These are phyloP conservation scores for Mycosphaerelloides madeirae DNA, from an alignment of 2,329 filamentous ascomycete genomes.

Conservation along the genomic window DNA sequence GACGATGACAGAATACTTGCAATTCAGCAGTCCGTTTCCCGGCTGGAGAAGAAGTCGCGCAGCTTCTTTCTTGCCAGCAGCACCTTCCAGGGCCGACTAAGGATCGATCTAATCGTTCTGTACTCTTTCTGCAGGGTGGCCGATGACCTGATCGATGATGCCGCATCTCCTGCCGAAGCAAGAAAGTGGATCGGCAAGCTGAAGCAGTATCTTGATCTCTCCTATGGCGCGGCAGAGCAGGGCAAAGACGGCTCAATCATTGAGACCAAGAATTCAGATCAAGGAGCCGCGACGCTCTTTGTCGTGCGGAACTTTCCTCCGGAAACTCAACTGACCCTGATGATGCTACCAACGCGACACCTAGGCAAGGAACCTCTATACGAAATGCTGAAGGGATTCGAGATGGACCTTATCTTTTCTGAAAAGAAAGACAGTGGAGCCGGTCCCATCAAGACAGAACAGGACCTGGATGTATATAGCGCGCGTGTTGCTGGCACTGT, in stretches of 20 bases:
- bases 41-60: conserved; percentile 61
- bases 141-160: conserved; percentile 68
- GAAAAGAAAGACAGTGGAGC: conserved; percentile 7
- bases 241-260: conserved; percentile 25
- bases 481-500: conserved; percentile 68
- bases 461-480: conserved; percentile 59
- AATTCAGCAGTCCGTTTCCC: conserved; percentile 54
- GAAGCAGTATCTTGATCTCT: conserved; percentile 52
- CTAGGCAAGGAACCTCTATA: conserved; percentile 58
- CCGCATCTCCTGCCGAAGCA: conserved; percentile 50
- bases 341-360: conserved; percentile 55
- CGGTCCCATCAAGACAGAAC: conserved; percentile 54
- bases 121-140: conserved; percentile 71
- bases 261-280: conserved; percentile 27
- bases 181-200: conserved; percentile 56
- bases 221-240: conserved; percentile 38
- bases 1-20: conserved; percentile 55
- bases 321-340: conserved; percentile 50
- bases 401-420: conserved; percentile 61
- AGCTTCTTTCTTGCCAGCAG: conserved; percentile 71
- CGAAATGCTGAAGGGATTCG: conserved; percentile 62
- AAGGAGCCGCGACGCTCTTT: conserved; percentile 33
- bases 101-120: conserved; percentile 63
- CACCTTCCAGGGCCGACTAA: conserved; percentile 62
- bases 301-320: conserved; percentile 50